Conservation (phyloP, 768 basidiomycete genomes). For the Lentinula lateritia region DNA sequence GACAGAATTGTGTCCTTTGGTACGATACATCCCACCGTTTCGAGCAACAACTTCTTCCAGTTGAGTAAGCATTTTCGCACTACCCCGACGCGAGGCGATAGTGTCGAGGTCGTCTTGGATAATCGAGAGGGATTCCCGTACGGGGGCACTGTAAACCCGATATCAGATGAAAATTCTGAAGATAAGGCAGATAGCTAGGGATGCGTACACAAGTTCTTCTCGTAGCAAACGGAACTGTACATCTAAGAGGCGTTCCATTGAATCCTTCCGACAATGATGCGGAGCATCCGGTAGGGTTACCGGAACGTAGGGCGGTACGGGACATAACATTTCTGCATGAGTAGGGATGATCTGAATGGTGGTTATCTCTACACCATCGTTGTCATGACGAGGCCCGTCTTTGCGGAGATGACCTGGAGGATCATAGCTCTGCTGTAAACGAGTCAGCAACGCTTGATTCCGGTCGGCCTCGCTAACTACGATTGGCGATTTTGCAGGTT, state of each 20-base stretch:
- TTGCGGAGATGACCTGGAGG: slow-evolving; percentile 47
- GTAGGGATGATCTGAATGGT: slow-evolving; percentile 70
- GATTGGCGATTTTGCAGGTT: slow-evolving; percentile 7
- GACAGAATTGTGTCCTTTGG: slow-evolving; percentile 37
- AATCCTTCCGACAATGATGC: slow-evolving; percentile 49
- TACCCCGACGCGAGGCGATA: slow-evolving; percentile 3
- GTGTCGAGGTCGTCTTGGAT: slow-evolving; percentile 38
- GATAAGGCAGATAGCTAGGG: not conserved
- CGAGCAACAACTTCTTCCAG: slow-evolving; percentile 42
- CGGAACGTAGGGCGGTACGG: slow-evolving; percentile 51
- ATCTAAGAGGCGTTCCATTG: slow-evolving; percentile 65
- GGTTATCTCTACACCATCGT: slow-evolving; percentile 50
- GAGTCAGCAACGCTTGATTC: slow-evolving; percentile 33
- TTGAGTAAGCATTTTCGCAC: slow-evolving; percentile 22
- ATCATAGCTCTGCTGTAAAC: slow-evolving; percentile 36
- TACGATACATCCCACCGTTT: slow-evolving; percentile 54
- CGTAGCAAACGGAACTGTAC: slow-evolving; percentile 71
- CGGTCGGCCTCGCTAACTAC: not conserved
- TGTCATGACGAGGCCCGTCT: slow-evolving; percentile 61
- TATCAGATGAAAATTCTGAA: not conserved
- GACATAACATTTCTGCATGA: slow-evolving; percentile 52
- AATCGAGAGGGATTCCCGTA: slow-evolving; percentile 44
- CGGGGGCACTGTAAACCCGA: slow-evolving; percentile 35
- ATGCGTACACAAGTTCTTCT: slow-evolving; percentile 60
- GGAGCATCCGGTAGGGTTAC: slow-evolving; percentile 55